Evolutionary conservation across 441 rosid genomes (phyloP).

Genomic region (Adansonia gregorii): DNA sequence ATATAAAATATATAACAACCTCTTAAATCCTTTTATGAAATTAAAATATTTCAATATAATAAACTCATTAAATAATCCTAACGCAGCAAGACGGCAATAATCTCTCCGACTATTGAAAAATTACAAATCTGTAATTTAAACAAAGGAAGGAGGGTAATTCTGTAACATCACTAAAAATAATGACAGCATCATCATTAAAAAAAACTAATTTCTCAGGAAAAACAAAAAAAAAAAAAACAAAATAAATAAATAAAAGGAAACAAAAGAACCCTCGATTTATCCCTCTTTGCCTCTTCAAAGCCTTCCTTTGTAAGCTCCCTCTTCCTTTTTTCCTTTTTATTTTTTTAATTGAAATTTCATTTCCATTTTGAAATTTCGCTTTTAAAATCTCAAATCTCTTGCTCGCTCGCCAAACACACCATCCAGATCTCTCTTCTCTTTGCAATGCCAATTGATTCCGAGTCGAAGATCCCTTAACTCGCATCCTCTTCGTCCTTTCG

Average conservation of each 20-base stretch:
- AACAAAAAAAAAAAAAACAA: background rate
- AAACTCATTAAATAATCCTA: background rate
- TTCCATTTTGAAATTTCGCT: constrained; percentile 34
- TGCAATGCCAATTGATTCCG: constrained; percentile 32
- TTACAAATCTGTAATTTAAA: background rate
- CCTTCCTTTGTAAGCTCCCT: constrained; percentile 54
- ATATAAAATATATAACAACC: background rate
- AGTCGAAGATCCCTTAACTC: constrained; percentile 43
- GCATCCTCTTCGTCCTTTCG: constrained; percentile 22
- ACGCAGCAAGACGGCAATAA: background rate
- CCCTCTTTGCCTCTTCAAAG: constrained; percentile 35
- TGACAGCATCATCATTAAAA: constrained; percentile 28
- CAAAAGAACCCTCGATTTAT: constrained; percentile 16
- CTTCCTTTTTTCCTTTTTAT: background rate
- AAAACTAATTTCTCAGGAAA: background rate
- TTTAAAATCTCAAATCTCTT: constrained; percentile 32
- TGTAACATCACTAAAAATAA: constrained; percentile 26
- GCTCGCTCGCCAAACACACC: constrained; percentile 30
- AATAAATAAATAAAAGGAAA: background rate
- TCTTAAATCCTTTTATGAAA: no score
- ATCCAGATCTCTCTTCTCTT: constrained; percentile 33
- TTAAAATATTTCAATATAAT: no score
- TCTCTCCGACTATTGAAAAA: background rate
- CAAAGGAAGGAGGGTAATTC: constrained; percentile 27
- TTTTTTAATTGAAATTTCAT: constrained; percentile 13